Conservation (phyloP, 2,329 filamentous ascomycete genomes). For the Albophoma yamanashiensis region DNA sequence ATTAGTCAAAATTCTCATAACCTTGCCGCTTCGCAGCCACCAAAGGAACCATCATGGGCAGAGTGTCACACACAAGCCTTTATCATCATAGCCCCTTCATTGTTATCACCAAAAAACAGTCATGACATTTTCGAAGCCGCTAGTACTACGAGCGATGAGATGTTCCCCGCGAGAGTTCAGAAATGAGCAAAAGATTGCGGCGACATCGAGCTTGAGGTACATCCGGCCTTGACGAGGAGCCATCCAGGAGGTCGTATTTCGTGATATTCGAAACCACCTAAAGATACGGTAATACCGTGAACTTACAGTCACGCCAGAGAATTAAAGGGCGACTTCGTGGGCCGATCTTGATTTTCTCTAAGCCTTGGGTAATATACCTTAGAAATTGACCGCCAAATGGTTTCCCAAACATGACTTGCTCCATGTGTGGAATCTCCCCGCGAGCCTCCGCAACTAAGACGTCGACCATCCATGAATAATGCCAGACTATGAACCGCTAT, state of each 20-base stretch:
- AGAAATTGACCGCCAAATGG: not conserved
- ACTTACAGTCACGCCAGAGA: too few species aligned
- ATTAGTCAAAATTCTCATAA: too few species aligned
- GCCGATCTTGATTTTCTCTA: not conserved
- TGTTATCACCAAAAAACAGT: not conserved
- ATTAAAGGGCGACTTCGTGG: not conserved
- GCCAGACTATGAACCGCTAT: not conserved
- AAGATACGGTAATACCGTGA: too few species aligned
- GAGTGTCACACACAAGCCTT: not conserved
- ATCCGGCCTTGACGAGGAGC: not conserved
- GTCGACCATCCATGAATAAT: not conserved
- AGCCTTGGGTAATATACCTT: not conserved
- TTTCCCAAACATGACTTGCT: not conserved
- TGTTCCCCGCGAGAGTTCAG: not conserved
- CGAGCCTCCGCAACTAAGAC: not conserved
- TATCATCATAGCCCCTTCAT: not conserved
- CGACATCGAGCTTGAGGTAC: not conserved
- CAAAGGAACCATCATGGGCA: not conserved
- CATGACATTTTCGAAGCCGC: not conserved
- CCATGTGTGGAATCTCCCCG: not conserved
- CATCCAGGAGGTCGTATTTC: not conserved
- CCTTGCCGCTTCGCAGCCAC: too few species aligned
- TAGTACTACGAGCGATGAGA: not conserved
- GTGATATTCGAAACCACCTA: not conserved
- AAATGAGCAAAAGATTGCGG: not conserved